Base-by-base conservation (phyloP, 1,284 basidiomycete species). In the Calocybe gambosa region DNA sequence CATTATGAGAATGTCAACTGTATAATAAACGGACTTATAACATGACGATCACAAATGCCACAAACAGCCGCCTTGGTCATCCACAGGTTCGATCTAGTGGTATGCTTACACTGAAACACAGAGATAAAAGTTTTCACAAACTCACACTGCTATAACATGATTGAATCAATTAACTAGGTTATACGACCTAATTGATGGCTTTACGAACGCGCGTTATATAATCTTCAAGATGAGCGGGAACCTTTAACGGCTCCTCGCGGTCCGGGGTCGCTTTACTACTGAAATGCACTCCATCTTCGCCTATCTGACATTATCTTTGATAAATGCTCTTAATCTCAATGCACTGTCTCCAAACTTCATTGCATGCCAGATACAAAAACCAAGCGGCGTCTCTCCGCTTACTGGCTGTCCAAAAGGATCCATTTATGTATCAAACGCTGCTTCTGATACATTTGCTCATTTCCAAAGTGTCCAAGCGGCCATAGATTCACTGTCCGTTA, bases 361-460 rank as follows among this genome's bases (percentile, higher is more conserved):
- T 18, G 38, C 61, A 5, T 82, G 80, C 52, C 80, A 82, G 50
- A 54, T 75, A 19, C 66, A 73, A 55, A 80, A 80, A 49, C 55
- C 70, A 2, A 26, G 45, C 0, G 51, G 53, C 0, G 39, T 56
- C 1, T 74, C 76, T 2, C 70, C 77, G 2, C 57, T 79, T 9
- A n/a, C 48, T 1, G 77, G 75, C n/a, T 82, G 80, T 55, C 75
- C 75, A 3, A 6, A 49, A 2, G 77, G 76, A 13, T 82, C 79
- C 0, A 63, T 82, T 3, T 82, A 73, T 47, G 80, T 83, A 13
- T 82, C 78, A 1, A 58, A 66, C 40, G 65, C 68, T 42, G 39
- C 45, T 8, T 63, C 50, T 1, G 71, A 82, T 52, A 28, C 55
- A 0, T 58, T 58, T 42, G 74, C 80, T 1, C 45, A 68, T 19